Evolutionary conservation across 805 yeast genomes (phyloP).

Genomic region (Clavispora phyllophila): DNA sequence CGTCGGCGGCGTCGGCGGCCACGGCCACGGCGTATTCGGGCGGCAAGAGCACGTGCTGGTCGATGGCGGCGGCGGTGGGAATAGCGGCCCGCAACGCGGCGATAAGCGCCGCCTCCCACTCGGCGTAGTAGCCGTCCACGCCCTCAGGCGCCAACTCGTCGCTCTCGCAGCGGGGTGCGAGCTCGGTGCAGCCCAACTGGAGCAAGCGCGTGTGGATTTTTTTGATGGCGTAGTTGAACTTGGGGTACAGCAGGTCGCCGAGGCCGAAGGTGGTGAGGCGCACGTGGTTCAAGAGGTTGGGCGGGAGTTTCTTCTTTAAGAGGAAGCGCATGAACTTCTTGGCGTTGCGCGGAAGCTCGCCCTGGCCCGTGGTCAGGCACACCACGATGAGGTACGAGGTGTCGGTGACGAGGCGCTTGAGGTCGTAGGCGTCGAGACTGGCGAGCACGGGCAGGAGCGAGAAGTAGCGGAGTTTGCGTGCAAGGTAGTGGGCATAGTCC

Average conservation of each 20-base stretch:
- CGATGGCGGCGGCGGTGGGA: slow-evolving; percentile 19
- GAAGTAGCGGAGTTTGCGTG: slow-evolving; percentile 49
- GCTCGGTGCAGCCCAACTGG: slow-evolving; percentile 77
- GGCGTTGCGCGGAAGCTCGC: slow-evolving; percentile 81
- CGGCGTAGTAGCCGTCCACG: slow-evolving; percentile 69
- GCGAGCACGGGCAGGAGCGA: slow-evolving; percentile 46
- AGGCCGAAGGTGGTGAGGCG: slow-evolving; percentile 75
- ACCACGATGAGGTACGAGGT: slow-evolving; percentile 48
- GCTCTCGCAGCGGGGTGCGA: slow-evolving; percentile 75
- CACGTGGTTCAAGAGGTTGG: slow-evolving; percentile 55
- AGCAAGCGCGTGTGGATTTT: slow-evolving; percentile 72
- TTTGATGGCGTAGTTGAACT: slow-evolving; percentile 81
- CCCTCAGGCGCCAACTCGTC: slow-evolving; percentile 83
- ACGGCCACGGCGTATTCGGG: slow-evolving; percentile 19
- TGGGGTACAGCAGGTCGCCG: slow-evolving; percentile 90
- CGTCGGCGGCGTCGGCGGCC: neutral
- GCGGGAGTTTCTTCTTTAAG: slow-evolving; percentile 58
- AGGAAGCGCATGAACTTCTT: slow-evolving; percentile 70
- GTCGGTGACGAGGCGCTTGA: slow-evolving; percentile 46
- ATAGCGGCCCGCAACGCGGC: slow-evolving; percentile 18
- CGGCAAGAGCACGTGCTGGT: slow-evolving; percentile 24
- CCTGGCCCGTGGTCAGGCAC: slow-evolving; percentile 94
- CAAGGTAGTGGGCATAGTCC: slow-evolving; percentile 69
- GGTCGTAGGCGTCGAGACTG: slow-evolving; percentile 57
- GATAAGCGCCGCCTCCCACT: slow-evolving; percentile 59